Conservation (phyloP, 2,329 filamentous ascomycete genomes). For the Zalaria sp. region DNA sequence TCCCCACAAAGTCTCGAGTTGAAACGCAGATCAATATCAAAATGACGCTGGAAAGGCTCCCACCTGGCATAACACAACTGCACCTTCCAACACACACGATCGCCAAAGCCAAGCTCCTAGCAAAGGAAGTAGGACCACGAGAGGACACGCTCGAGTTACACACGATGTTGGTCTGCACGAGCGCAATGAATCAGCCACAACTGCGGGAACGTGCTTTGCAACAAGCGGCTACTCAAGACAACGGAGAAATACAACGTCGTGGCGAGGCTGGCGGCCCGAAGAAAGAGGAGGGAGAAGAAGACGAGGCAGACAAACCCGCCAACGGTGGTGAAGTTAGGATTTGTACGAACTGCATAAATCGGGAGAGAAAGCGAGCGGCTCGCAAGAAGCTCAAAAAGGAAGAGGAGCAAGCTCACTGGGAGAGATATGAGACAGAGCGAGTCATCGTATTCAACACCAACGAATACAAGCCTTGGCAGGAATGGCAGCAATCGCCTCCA, state of each 20-base stretch:
- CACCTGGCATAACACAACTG: slow-evolving; percentile 61
- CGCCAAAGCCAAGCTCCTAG: slow-evolving; percentile 81
- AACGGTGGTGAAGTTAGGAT: slow-evolving; percentile 93
- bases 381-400: slow-evolving; percentile 88
- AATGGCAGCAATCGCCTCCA: slow-evolving; percentile 27
- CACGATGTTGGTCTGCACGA: slow-evolving; percentile 78
- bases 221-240: slow-evolving; percentile 35
- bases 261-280: slow-evolving; percentile 27
- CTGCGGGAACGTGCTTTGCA: slow-evolving; percentile 53
- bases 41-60: slow-evolving; percentile 63
- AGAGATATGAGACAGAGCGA: slow-evolving; percentile 61
- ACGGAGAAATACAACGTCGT: slow-evolving; percentile 27
- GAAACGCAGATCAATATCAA: slow-evolving; percentile 92
- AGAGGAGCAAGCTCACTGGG: slow-evolving; percentile 83
- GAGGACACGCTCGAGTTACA: slow-evolving; percentile 67
- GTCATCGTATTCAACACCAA: slow-evolving; percentile 87
- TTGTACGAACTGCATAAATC: slow-evolving; percentile 77
- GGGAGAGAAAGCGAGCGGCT: slow-evolving; percentile 80
- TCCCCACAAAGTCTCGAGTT: slow-evolving; percentile 62
- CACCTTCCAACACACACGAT: slow-evolving; percentile 84
- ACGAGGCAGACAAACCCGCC: slow-evolving; percentile 56
- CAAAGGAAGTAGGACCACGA: slow-evolving; percentile 54
- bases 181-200: slow-evolving; percentile 66
- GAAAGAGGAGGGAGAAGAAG: slow-evolving; percentile 30
- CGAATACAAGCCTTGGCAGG: slow-evolving; percentile 50